Evolutionary conservation across 192 early-diverging fungal genomes (phyloP).

Genomic region (Coemansia sp.): DNA sequence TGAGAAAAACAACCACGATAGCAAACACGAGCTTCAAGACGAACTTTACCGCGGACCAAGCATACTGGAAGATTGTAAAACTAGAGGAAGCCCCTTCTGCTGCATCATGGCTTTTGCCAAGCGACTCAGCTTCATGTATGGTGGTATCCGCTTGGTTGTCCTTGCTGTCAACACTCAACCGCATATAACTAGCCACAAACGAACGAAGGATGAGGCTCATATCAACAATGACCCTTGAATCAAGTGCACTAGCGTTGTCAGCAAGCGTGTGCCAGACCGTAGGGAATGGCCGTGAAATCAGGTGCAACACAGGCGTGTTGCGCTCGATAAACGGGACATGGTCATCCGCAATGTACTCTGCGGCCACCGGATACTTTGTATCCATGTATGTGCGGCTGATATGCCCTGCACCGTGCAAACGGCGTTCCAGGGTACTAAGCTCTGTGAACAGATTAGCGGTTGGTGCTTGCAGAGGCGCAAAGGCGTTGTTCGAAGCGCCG

Average conservation of each 20-base stretch:
- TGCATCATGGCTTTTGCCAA: constrained; percentile 1
- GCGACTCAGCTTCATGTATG: neutral
- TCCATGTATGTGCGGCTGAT: constrained; percentile 45
- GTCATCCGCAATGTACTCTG: constrained; percentile 73
- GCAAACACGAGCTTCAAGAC: constrained; percentile 12
- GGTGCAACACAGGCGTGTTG: constrained; percentile 82
- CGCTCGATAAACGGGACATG: constrained; percentile 81
- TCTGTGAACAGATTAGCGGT: constrained; percentile 72
- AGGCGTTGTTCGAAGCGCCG: constrained; percentile 60
- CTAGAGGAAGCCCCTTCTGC: constrained; percentile 5
- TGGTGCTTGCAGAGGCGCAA: constrained; percentile 40
- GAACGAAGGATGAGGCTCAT: constrained; percentile 74
- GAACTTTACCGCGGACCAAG: constrained; percentile 39
- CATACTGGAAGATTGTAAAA: neutral
- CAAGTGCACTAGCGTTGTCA: constrained; percentile 75
- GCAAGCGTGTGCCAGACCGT: constrained; percentile 77
- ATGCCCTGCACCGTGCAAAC: constrained; percentile 52
- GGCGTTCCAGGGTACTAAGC: constrained; percentile 66
- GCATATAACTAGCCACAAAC: constrained; percentile 74
- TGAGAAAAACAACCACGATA: neutral
- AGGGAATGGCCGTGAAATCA: constrained; percentile 87
- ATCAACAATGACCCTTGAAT: constrained; percentile 65
- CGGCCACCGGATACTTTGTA: constrained; percentile 20
- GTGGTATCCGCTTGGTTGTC: constrained; percentile 52
- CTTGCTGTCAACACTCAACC: constrained; percentile 51